Evolutionary conservation across 495 filamentous ascomycete species (phyloP).

Genomic region (Hypoxylon lienhwacheense): DNA sequence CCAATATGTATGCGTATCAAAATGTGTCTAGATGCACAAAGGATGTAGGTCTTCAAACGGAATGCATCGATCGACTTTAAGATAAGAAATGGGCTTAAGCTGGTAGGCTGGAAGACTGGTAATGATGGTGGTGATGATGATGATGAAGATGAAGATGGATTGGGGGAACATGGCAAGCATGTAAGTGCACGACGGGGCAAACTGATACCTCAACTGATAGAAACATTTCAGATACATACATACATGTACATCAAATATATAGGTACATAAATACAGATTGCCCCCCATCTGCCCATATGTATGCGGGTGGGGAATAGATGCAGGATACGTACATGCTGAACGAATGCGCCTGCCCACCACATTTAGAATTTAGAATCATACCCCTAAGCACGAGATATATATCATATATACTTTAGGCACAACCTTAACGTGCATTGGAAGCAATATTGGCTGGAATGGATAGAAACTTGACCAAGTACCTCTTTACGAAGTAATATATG

Average conservation of each 20-base stretch:
- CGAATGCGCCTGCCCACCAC: slow-evolving; percentile 25
- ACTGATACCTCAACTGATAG: neutral
- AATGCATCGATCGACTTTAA: too few species aligned
- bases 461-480: too few species aligned
- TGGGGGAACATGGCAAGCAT: neutral
- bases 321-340: slow-evolving; percentile 6
- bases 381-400: too few species aligned
- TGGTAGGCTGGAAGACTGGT: too few species aligned
- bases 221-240: neutral
- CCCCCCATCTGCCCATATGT: slow-evolving; percentile 1
- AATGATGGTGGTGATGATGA: too few species aligned
- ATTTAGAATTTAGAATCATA: too few species aligned
- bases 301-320: slow-evolving; percentile 20
- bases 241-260: neutral
- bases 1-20: neutral
- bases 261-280: neutral
- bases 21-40: neutral
- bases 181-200: too few species aligned
- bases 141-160: slow-evolving; percentile 5
- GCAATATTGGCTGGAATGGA: too few species aligned
- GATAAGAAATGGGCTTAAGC: neutral
- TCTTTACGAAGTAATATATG: too few species aligned
- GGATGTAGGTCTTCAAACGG: too few species aligned
- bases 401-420: too few species aligned
- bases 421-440: too few species aligned